phyloP scores from a whole-genome alignment of 805 yeast species.

The Yamadazyma endophytica region DNA sequence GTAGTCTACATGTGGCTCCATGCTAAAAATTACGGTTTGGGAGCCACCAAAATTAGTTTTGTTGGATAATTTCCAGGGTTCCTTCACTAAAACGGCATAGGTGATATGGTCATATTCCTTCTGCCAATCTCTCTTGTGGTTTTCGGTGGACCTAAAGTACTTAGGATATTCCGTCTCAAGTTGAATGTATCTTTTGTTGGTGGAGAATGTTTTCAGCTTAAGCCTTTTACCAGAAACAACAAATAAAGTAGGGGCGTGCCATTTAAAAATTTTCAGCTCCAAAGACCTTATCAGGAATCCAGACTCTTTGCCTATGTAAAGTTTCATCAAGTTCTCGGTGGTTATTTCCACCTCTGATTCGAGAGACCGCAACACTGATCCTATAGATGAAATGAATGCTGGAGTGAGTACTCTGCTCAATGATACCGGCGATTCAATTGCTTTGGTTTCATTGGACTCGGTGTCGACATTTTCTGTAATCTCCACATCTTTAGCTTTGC shows the following conservation, averaged over 20 bases:
- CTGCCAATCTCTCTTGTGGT: constrained; percentile 27
- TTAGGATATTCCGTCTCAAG: constrained; percentile 49
- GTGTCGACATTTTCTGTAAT: constrained; percentile 2
- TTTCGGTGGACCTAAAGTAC: constrained; percentile 24
- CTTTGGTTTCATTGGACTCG: background rate
- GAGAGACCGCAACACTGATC: constrained; percentile 22
- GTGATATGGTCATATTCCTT: constrained; percentile 40
- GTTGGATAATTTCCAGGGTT: constrained; percentile 77
- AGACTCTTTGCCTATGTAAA: constrained; percentile 67
- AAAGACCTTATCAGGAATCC: constrained; percentile 89
- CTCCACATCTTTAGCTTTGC: constrained; percentile 1
- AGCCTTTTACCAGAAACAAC: constrained; percentile 63
- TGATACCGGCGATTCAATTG: no score
- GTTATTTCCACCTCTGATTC: constrained; percentile 34
- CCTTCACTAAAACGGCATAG: constrained; percentile 60
- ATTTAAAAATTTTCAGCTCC: constrained; percentile 78
- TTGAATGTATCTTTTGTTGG: constrained; percentile 45
- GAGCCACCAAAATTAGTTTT: constrained; percentile 68
- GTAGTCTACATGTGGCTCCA: constrained; percentile 62
- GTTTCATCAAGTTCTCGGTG: constrained; percentile 47
- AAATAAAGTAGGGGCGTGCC: constrained; percentile 83
- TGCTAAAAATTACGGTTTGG: constrained; percentile 54
- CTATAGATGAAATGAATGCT: constrained; percentile 35
- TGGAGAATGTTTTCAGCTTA: constrained; percentile 24
- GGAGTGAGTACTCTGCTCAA: constrained; percentile 39